phyloP scores from a whole-genome alignment of 805 yeast species.

The Huiozyma naganishii region DNA sequence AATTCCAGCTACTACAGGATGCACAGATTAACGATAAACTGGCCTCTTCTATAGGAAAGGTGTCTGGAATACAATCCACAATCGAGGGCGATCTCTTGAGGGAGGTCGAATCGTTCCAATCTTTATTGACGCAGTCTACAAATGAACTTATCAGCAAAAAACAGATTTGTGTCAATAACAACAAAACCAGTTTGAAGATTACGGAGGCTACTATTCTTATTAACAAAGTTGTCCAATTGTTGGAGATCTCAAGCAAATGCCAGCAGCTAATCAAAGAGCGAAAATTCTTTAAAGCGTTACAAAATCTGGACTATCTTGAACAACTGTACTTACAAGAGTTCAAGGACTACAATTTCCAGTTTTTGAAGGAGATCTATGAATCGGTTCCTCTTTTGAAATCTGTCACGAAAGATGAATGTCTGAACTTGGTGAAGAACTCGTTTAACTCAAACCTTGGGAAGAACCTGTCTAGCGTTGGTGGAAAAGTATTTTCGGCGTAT shows the following conservation, averaged over 20 bases:
- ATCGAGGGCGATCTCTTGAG: slow-evolving; percentile 43
- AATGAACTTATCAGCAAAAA: slow-evolving; percentile 52
- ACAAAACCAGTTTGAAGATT: slow-evolving; percentile 56
- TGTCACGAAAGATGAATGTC: slow-evolving; percentile 64
- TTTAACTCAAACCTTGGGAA: slow-evolving; percentile 51
- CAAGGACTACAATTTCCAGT: slow-evolving; percentile 49
- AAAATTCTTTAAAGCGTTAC: slow-evolving; percentile 77
- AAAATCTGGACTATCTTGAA: slow-evolving; percentile 65
- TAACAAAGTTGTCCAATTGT: slow-evolving; percentile 62
- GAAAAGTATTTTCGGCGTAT: slow-evolving; percentile 41
- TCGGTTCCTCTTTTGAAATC: slow-evolving; percentile 69
- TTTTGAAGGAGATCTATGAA: slow-evolving; percentile 59
- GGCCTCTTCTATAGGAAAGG: slow-evolving; percentile 45
- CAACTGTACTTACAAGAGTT: slow-evolving; percentile 59
- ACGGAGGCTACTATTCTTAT: slow-evolving; percentile 62
- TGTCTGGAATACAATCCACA: slow-evolving; percentile 48
- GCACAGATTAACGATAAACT: slow-evolving; percentile 26
- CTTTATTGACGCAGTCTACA: slow-evolving; percentile 53
- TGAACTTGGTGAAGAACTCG: slow-evolving; percentile 55
- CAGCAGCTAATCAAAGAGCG: slow-evolving; percentile 67
- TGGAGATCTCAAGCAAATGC: slow-evolving; percentile 77
- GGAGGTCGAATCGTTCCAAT: slow-evolving; percentile 47
- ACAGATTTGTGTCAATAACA: slow-evolving; percentile 45
- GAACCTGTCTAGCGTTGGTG: slow-evolving; percentile 38
- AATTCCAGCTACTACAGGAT: slow-evolving; percentile 24